Conservation (phyloP, 441 rosid genomes). For the Isatis lusitanica region DNA sequence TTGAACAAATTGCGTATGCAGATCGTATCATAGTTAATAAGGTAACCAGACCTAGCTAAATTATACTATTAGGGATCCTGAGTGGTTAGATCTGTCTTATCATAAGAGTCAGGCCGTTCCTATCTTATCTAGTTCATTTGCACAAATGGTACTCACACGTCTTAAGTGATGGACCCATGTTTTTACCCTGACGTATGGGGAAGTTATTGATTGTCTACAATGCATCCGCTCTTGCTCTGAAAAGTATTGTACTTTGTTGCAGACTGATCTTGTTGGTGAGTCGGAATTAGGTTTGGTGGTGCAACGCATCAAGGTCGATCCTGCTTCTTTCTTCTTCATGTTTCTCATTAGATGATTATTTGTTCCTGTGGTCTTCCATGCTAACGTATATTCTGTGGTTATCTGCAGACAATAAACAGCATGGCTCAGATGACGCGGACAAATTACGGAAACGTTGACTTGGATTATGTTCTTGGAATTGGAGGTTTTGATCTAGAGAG, state of each 20-base stretch:
- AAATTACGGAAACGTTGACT: conserved; percentile 83
- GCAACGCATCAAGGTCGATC: conserved; percentile 67
- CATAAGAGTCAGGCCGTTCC: neutral
- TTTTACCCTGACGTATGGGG: neutral
- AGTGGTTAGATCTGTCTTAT: conserved; percentile 8
- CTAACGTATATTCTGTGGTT: conserved; percentile 19
- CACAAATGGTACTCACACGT: neutral
- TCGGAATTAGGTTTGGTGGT: conserved; percentile 61
- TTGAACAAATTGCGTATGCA: conserved; percentile 96
- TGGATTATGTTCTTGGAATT: conserved; percentile 95
- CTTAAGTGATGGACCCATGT: neutral
- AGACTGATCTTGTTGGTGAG: conserved; percentile 92
- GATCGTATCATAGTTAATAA: conserved; percentile 86
- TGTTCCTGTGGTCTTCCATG: conserved; percentile 4
- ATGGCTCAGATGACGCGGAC: conserved; percentile 82
- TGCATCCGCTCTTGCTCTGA: conserved; percentile 21
- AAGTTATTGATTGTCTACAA: neutral
- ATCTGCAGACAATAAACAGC: conserved; percentile 65
- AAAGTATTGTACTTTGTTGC: conserved; percentile 23
- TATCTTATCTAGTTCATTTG: neutral
- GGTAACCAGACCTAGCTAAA: conserved; percentile 41
- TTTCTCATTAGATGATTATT: conserved; percentile 2
- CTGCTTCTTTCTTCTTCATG: conserved; percentile 8
- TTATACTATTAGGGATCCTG: neutral
- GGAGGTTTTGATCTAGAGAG: conserved; percentile 98